Conservation (phyloP, 129 eudicot species). For the Tagetes patula region DNA sequence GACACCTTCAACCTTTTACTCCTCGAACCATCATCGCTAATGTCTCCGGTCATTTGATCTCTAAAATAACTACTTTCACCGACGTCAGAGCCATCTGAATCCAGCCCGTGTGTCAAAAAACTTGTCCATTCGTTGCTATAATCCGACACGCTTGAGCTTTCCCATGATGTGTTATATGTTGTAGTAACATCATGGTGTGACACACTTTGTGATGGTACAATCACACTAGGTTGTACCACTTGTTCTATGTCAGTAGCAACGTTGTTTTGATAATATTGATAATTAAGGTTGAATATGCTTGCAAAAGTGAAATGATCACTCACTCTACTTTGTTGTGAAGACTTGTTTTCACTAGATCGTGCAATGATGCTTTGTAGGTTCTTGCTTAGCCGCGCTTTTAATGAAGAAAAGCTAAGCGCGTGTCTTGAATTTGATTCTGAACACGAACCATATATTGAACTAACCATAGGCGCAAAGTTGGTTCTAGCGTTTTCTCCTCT, state of each 20-base stretch:
- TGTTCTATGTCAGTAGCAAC: conserved; percentile 49
- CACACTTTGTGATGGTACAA: conserved; percentile 56
- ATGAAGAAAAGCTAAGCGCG: conserved; percentile 60
- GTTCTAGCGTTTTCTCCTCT: conserved; percentile 78
- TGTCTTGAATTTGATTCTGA: conserved; percentile 34
- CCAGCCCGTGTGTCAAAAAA: conserved; percentile 38
- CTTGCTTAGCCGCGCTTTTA: conserved; percentile 75
- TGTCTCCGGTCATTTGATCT: conserved; percentile 46
- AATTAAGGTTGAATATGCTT: conserved; percentile 56
- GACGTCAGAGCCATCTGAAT: conserved; percentile 60
- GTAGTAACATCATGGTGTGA: conserved; percentile 33
- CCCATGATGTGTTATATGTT: conserved; percentile 50
- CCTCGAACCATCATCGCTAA: conserved; percentile 48
- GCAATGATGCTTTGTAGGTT: conserved; percentile 74
- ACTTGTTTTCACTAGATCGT: conserved; percentile 48
- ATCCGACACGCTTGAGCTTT: conserved; percentile 54
- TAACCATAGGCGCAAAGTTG: conserved; percentile 46
- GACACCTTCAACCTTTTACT: conserved; percentile 82
- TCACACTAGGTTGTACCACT: conserved; percentile 73
- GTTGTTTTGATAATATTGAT: conserved; percentile 26
- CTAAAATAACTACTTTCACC: conserved; percentile 47
- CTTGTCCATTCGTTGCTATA: conserved; percentile 54
- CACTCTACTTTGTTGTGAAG: conserved; percentile 57
- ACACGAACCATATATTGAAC: neutral
- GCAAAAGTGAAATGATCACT: conserved; percentile 86